Base-by-base conservation (phyloP, 495 filamentous ascomycete genomes). In the Xylaria venustula region DNA sequence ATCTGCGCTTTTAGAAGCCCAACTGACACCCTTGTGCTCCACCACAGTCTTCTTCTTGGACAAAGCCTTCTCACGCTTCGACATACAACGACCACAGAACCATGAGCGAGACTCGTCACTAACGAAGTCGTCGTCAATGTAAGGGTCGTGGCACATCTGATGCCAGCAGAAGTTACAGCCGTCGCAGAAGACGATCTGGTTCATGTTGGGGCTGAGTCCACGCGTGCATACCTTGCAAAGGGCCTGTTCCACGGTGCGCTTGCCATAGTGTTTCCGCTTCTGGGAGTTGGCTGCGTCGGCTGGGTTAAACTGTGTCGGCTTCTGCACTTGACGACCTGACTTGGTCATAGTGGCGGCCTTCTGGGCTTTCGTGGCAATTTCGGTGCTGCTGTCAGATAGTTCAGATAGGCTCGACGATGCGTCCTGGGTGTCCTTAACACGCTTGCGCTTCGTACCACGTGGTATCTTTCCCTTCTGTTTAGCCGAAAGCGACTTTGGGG, bases 181-280 rank as follows among this genome's bases (percentile, higher is more conserved):
- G 72, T 97, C 92, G 75, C 94, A 98, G 71, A 96, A 94, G 7
- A 98, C 94, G 57, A 98, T 97, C 76, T 86, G 82, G 72, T 98
- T 98, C 59, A 71, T 85, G 17, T 79, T 70, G 0, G 92, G 89
- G 56, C 87, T 90, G 51, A 90, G 84, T 8, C 90, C 86, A 41
- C 94, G 81, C 49, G 87, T 83, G 74, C 94, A 98, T 65, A 86
- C 80, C 58, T 86, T 88, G 74, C 94, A 98, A 14, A 88, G 60
- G 22, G 78, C 75, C 64, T 83, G 71, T 70, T 82, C 72, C 56
- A 75, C 70, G 32, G 78, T 79, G 61, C 80, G 77, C 76, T 76
- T 80, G 66, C 79, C 72, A 64, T 78, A 77, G 58, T 71, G 61
- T 45, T 73, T 64, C 37, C 75, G 76, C 67, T 79, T 77, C 50